These are phyloP conservation scores for Diplodia intermedia DNA, from an alignment of 2,329 filamentous ascomycete species.

Conservation along the genomic window DNA sequence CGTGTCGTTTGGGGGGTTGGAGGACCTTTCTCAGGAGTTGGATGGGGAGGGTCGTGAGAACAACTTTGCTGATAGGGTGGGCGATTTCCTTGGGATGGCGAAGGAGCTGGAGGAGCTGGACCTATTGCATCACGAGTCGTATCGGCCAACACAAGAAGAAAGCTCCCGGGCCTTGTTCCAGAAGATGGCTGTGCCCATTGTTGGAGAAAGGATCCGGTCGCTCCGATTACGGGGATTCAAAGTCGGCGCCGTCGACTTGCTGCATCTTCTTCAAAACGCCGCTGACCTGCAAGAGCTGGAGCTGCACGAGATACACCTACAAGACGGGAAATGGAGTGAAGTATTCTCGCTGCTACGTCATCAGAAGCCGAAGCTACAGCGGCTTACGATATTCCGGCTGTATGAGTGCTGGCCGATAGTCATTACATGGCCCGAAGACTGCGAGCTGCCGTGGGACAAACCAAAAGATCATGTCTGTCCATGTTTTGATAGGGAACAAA, in stretches of 20 bases:
- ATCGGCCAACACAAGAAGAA: neutral
- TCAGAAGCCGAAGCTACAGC: neutral
- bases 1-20: neutral
- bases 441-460: neutral
- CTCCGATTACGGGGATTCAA: too few relatives aligned
- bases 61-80: neutral
- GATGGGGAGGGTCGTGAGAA: too few relatives aligned
- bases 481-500: neutral
- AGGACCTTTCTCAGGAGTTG: neutral
- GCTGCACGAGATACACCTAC: too few relatives aligned
- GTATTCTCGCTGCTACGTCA: neutral
- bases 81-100: neutral
- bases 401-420: neutral
- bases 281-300: too few relatives aligned
- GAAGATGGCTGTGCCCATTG: neutral
- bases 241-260: too few relatives aligned
- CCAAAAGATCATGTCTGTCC: neutral
- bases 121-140: neutral
- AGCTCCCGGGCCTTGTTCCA: neutral
- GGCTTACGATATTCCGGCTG: neutral
- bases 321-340: neutral
- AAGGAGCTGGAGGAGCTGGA: neutral
- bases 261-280: too few relatives aligned
- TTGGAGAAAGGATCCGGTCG: neutral
- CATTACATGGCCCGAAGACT: neutral